Conservation (phyloP, 768 basidiomycete genomes). For the Rhodosporidiobolus sp. region DNA sequence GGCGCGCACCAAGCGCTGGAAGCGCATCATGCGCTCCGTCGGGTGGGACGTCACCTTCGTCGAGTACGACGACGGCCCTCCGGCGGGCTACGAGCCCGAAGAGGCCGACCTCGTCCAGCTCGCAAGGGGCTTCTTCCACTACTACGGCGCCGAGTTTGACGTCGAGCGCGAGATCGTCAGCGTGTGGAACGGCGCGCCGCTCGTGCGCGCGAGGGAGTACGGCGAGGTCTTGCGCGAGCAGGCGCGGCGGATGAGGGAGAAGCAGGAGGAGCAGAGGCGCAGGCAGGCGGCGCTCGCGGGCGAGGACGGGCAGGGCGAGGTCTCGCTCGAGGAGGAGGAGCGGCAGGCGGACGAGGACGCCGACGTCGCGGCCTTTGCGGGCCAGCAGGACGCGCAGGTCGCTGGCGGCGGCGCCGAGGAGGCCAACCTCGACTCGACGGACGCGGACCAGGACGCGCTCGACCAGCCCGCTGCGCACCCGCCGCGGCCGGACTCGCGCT, state of each 20-base stretch:
- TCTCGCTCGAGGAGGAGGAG: neutral
- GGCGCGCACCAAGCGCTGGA: neutral
- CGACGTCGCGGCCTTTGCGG: neutral
- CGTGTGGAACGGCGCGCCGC: constrained; percentile 22
- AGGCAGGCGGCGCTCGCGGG: neutral
- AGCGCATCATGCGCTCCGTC: constrained; percentile 6
- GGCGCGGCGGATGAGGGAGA: too few relatives aligned
- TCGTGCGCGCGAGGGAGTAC: constrained; percentile 12
- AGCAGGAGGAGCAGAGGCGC: neutral
- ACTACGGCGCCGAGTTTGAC: constrained; percentile 20
- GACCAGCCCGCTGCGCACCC: neutral
- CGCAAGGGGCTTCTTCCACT: constrained; percentile 36
- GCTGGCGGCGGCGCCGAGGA: neutral
- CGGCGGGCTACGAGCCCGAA: neutral
- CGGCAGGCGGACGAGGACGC: neutral
- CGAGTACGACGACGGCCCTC: constrained; percentile 11
- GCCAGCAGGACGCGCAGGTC: neutral
- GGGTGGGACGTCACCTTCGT: constrained; percentile 40
- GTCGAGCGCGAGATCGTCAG: constrained; percentile 12
- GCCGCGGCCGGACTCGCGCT: constrained; percentile 6
- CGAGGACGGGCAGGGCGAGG: neutral
- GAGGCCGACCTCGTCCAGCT: constrained; percentile 17
- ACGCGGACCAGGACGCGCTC: constrained; percentile 12
- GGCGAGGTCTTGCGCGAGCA: neutral
- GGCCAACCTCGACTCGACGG: constrained; percentile 2